phyloP scores from a whole-genome alignment of 2,329 filamentous ascomycete genomes.

The Penicillium sp. region DNA sequence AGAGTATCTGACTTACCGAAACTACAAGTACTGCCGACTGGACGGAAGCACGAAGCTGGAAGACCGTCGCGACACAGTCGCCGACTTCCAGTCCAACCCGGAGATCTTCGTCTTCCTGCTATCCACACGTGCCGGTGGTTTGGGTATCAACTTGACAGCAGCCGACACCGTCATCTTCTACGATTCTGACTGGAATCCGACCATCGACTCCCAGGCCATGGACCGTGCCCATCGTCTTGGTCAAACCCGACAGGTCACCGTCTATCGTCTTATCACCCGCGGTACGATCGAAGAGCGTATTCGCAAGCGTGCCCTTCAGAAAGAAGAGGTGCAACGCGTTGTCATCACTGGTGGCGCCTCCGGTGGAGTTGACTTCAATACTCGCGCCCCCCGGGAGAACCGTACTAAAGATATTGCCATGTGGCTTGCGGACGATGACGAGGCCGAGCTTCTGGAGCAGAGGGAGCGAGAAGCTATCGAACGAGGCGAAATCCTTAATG shows the following conservation, averaged over 20 bases:
- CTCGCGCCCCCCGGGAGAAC: constrained; percentile 78
- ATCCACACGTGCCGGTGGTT: constrained; percentile 92
- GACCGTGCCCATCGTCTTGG: constrained; percentile 97
- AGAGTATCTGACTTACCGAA: constrained; percentile 96
- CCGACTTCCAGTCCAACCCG: constrained; percentile 91
- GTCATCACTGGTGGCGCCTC: constrained; percentile 86
- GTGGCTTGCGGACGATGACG: constrained; percentile 97
- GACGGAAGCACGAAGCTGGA: constrained; percentile 98
- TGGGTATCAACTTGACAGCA: constrained; percentile 95
- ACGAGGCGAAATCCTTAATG: constrained; percentile 66
- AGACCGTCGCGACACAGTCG: constrained; percentile 92
- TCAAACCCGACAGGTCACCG: constrained; percentile 92
- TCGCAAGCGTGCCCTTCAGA: constrained; percentile 92
- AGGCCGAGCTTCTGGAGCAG: constrained; percentile 89
- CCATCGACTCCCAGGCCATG: constrained; percentile 98
- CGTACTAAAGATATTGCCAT: constrained; percentile 97
- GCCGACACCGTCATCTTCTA: constrained; percentile 99
- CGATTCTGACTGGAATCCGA: constrained; percentile 99
- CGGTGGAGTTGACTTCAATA: constrained; percentile 94
- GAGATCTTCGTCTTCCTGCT: constrained; percentile 98
- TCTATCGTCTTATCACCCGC: constrained; percentile 95
- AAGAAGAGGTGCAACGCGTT: constrained; percentile 97
- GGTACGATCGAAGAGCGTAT: constrained; percentile 98
- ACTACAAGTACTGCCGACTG: constrained; percentile 97
- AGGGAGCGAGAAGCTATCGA: constrained; percentile 84